A percentile compares a stretch with the other conserved stretches of the same genome.
phyloP scores from a whole-genome alignment of 495 filamentous ascomycete genomes.

The Podospora pseudocomata region DNA sequence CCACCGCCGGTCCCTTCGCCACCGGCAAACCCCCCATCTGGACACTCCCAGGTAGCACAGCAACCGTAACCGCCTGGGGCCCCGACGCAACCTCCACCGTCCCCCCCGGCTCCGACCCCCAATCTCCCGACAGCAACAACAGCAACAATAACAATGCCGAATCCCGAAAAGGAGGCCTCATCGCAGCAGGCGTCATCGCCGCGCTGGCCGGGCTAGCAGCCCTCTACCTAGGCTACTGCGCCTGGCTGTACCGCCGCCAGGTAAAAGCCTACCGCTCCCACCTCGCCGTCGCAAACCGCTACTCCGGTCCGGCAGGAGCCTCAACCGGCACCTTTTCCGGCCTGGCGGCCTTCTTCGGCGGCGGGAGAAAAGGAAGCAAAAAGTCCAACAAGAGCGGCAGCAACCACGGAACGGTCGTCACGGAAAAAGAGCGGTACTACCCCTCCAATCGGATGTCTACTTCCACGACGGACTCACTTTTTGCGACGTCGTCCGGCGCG shows the following conservation, averaged over 20 bases:
- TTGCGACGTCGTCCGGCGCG: constrained; percentile 21
- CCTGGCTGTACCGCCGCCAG: constrained; percentile 64
- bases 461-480: constrained; percentile 29
- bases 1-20: constrained; percentile 63
- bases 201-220: constrained; percentile 56
- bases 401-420: constrained; percentile 12
- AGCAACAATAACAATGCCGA: neutral
- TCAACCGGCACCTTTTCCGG: constrained; percentile 14
- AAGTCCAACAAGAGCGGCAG: constrained; percentile 20
- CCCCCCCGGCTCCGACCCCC: constrained; percentile 7
- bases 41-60: constrained; percentile 60
- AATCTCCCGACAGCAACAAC: too few relatives aligned
- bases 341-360: constrained; percentile 24
- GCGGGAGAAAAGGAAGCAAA: constrained; percentile 21
- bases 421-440: constrained; percentile 20
- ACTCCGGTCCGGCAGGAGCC: constrained; percentile 24
- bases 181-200: constrained; percentile 61
- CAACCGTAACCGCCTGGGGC: constrained; percentile 48
- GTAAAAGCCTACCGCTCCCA: constrained; percentile 59
- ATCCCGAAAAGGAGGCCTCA: constrained; percentile 41
- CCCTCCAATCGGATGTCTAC: constrained; percentile 17
- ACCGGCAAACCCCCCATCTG: constrained; percentile 63
- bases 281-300: constrained; percentile 52
- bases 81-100: constrained; percentile 35
- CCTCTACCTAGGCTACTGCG: constrained; percentile 65